A percentile compares a stretch with the other conserved stretches of the same genome.
Conservation (phyloP, 495 filamentous ascomycete species). For the Tuber microsphaerosporum region DNA sequence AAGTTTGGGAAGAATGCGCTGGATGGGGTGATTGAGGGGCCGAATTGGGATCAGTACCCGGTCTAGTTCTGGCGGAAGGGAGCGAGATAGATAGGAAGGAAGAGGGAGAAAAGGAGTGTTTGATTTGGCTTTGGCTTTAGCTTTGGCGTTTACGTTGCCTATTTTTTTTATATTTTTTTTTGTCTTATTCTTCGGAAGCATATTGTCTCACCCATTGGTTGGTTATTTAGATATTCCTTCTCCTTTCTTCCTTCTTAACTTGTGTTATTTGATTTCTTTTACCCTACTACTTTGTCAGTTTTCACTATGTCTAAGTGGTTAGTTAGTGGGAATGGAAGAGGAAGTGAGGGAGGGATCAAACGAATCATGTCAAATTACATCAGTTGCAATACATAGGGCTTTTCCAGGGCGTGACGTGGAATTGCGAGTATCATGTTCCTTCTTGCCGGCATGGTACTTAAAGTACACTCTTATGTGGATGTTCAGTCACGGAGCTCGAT, state of each 20-base stretch:
- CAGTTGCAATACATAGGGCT: not conserved
- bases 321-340: not conserved
- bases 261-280: not conserved
- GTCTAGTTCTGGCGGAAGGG: not conserved
- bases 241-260: not conserved
- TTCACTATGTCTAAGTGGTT: not conserved
- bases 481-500: too few relatives aligned
- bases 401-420: not conserved
- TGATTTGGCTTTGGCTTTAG: not conserved
- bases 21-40: not conserved
- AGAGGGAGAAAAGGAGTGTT: not conserved
- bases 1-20: conserved; percentile 46
- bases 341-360: not conserved
- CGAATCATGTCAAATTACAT: not conserved
- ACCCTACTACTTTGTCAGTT: not conserved
- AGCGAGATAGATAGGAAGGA: not conserved
- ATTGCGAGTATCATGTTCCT: not conserved
- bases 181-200: not conserved
- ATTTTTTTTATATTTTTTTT: not conserved
- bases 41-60: not conserved
- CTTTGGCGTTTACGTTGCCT: not conserved
- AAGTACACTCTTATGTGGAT: not conserved
- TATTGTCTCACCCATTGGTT: not conserved
- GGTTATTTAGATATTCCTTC: not conserved
- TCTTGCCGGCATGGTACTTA: not conserved